Conservation (phyloP, 78 protist genomes). For the Dictyostelium discoideum region DNA sequence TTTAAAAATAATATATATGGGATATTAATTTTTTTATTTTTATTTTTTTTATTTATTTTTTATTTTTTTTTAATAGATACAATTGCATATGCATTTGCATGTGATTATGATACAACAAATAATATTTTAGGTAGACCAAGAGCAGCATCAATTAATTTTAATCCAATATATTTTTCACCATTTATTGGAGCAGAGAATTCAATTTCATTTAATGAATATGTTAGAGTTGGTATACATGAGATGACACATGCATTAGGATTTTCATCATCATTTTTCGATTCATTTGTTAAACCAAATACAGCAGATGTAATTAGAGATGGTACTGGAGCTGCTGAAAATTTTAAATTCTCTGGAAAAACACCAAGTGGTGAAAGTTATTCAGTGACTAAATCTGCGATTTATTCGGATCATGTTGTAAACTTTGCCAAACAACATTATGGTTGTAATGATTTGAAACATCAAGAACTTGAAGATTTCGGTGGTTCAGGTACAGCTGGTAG, state of each 20-base stretch:
- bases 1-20: background rate
- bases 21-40: background rate
- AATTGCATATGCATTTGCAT: slow-evolving; percentile 53
- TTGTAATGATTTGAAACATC: slow-evolving; percentile 14
- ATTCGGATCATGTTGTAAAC: background rate
- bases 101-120: slow-evolving; percentile 4
- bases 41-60: background rate
- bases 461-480: slow-evolving; percentile 74
- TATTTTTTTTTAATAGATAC: background rate
- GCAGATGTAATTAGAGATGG: background rate
- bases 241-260: slow-evolving; percentile 52
- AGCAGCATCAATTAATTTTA: slow-evolving; percentile 27
- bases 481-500: slow-evolving; percentile 77
- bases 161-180: background rate
- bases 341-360: background rate
- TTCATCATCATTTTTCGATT: background rate
- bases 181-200: slow-evolving; percentile 14
- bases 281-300: background rate
- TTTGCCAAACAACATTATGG: slow-evolving; percentile 37
- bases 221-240: slow-evolving; percentile 43
- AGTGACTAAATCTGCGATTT: background rate
- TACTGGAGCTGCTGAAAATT: background rate
- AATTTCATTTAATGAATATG: background rate
- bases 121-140: slow-evolving; percentile 31
- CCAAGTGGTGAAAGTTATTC: background rate